Conservation (phyloP, 805 yeast species). For the Lipomyces chichibuensis region DNA sequence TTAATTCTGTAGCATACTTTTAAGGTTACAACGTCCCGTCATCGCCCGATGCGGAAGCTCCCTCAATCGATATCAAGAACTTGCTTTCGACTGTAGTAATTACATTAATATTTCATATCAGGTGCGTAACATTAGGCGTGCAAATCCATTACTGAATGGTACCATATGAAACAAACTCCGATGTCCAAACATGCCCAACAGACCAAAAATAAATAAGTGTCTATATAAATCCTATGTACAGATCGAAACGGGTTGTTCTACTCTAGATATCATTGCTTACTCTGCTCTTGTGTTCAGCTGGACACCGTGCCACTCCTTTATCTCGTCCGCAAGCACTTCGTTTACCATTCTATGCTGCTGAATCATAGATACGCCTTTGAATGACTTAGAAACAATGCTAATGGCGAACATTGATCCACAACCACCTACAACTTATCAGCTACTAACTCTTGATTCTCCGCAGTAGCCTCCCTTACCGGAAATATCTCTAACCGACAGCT, state of each 20-base stretch:
- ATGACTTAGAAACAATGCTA: constrained; percentile 66
- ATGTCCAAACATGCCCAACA: background rate
- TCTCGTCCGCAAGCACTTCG: constrained; percentile 77
- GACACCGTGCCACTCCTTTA: constrained; percentile 90
- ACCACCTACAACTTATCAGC: constrained; percentile 52
- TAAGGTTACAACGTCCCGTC: too few relatives aligned
- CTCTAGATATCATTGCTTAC: background rate
- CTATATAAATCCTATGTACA: background rate
- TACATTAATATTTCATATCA: too few relatives aligned
- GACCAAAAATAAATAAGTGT: background rate
- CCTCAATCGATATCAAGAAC: too few relatives aligned
- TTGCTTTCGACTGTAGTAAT: too few relatives aligned
- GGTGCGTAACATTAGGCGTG: too few relatives aligned
- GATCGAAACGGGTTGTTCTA: background rate
- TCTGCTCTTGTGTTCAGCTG: constrained; percentile 74
- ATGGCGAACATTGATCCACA: constrained; percentile 99
- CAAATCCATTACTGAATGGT: background rate
- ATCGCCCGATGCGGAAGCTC: too few relatives aligned
- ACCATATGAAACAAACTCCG: background rate
- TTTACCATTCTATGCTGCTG: constrained; percentile 94
- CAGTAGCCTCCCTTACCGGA: constrained; percentile 54
- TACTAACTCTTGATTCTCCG: background rate
- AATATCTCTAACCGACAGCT: constrained; percentile 73
- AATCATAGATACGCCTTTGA: constrained; percentile 79
- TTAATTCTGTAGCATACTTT: too few relatives aligned